Evolutionary conservation across 257 asterid species (phyloP).

Genomic region (Plantago elongata): DNA sequence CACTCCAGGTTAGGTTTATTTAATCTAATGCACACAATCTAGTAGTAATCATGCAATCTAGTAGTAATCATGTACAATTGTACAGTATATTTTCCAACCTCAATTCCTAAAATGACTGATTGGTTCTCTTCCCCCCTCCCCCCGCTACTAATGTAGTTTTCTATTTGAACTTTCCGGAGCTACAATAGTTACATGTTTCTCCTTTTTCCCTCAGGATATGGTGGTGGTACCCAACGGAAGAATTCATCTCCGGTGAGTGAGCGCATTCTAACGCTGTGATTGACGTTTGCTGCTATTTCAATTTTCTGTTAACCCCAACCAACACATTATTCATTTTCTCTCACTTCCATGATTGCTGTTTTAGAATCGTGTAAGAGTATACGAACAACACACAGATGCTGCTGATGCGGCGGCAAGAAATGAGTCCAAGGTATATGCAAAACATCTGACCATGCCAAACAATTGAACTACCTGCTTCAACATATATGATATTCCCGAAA

Average conservation of each 20-base stretch:
- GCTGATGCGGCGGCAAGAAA: conserved; percentile 26
- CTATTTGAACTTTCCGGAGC: background rate
- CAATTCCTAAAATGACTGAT: no score
- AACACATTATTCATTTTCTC: conserved; percentile 4
- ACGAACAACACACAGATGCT: conserved; percentile 31
- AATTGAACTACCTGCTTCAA: no score
- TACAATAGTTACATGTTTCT: background rate
- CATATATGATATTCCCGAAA: no score
- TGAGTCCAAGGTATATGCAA: conserved; percentile 42
- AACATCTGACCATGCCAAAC: background rate
- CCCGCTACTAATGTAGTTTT: background rate
- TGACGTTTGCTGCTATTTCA: background rate
- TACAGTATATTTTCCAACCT: no score
- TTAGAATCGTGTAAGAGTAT: conserved; percentile 41
- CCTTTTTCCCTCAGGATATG: conserved; percentile 50
- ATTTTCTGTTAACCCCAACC: conserved; percentile 4
- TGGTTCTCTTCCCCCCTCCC: no score
- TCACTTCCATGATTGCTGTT: conserved; percentile 3
- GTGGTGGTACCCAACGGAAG: conserved; percentile 33
- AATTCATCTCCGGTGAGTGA: conserved; percentile 62
- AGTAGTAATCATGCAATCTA: no score
- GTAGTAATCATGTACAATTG: no score
- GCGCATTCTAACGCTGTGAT: background rate
- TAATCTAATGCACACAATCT: no score
- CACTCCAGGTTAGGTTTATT: no score